Conservation (phyloP, 352 stramenopile genomes). For the Peronospora farinosa region DNA sequence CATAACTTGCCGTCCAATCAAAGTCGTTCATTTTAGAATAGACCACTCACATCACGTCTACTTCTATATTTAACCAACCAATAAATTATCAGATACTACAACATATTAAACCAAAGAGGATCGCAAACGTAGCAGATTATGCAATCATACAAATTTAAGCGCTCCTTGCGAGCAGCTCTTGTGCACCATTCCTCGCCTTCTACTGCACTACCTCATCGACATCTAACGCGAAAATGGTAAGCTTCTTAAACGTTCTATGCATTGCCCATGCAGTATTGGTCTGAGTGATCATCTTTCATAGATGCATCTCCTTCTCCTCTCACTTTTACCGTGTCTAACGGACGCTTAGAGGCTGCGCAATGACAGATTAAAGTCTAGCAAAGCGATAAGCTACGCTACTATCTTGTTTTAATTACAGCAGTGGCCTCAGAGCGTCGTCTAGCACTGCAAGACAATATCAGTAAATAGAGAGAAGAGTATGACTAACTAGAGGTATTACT, state of each 20-base stretch:
- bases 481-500: constrained; percentile 20
- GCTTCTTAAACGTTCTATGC: constrained; percentile 3
- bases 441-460: not conserved
- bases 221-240: constrained; percentile 77
- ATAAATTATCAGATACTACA: not conserved
- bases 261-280: not conserved
- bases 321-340: not conserved
- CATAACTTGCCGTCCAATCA: too few relatives aligned
- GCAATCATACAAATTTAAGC: constrained; percentile 28
- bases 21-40: not conserved
- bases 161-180: constrained; percentile 15
- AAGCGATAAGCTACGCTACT: constrained; percentile 10
- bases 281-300: not conserved
- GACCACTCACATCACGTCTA: not conserved
- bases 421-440: not conserved
- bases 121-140: not conserved
- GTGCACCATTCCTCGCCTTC: constrained; percentile 43
- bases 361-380: constrained; percentile 14
- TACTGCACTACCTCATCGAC: constrained; percentile 82
- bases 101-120: not conserved
- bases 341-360: constrained; percentile 6
- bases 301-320: constrained; percentile 8
- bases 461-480: not conserved
- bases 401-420: not conserved
- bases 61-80: not conserved